Evolutionary conservation across 768 basidiomycete genomes (phyloP).

Genomic region (Leucogyrophana mollusca): DNA sequence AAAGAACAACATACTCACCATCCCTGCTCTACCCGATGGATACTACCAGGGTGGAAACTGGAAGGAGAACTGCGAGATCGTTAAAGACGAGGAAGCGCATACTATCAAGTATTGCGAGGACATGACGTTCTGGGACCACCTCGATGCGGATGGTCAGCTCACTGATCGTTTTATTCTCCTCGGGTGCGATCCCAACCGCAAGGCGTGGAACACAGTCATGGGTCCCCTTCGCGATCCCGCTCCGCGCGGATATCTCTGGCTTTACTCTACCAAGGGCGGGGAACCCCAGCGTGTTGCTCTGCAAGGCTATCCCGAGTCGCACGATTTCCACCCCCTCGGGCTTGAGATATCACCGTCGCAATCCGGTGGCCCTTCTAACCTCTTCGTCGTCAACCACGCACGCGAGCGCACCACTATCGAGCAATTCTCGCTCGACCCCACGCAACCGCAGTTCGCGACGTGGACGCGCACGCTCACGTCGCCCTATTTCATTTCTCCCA

Average conservation of each 20-base stretch:
- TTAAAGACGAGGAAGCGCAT: slow-evolving; percentile 31
- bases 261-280: slow-evolving; percentile 35
- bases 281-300: slow-evolving; percentile 42
- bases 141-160: slow-evolving; percentile 36
- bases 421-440: slow-evolving; percentile 57
- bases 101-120: slow-evolving; percentile 60
- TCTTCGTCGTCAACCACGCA: slow-evolving; percentile 73
- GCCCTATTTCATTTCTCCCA: slow-evolving; percentile 61
- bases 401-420: slow-evolving; percentile 61
- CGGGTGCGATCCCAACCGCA: slow-evolving; percentile 43
- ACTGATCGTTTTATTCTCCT: slow-evolving; percentile 44
- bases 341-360: slow-evolving; percentile 55
- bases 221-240: slow-evolving; percentile 62
- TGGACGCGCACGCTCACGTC: slow-evolving; percentile 63
- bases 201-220: slow-evolving; percentile 75
- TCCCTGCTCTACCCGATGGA: slow-evolving; percentile 44
- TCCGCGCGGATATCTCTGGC: slow-evolving; percentile 61
- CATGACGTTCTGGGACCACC: slow-evolving; percentile 61
- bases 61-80: slow-evolving; percentile 40
- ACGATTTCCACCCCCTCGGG: slow-evolving; percentile 75
- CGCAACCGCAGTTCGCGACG: slow-evolving; percentile 39
- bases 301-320: slow-evolving; percentile 49
- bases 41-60: slow-evolving; percentile 54
- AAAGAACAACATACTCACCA: slow-evolving; percentile 40
- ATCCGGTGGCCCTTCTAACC: slow-evolving; percentile 46